Evolutionary conservation across 1,284 basidiomycete genomes (phyloP), one percentile per base, ranked within the genome.

Genomic region (Inonotus hispidus): DNA sequence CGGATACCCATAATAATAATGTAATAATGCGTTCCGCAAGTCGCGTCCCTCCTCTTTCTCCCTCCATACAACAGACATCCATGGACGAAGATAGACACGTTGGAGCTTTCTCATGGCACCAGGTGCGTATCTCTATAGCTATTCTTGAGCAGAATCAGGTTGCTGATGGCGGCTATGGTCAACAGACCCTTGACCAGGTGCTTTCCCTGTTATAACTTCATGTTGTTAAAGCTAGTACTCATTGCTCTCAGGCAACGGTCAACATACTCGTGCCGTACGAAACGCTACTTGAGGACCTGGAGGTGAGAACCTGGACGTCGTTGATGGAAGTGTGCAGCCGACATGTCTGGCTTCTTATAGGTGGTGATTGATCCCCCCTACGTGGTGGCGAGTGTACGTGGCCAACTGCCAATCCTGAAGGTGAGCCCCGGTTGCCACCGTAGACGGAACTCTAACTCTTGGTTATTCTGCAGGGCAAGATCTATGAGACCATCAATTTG

Each of bases 221-320:
- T 49, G 47, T 2, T 49, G 41, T 53, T 39, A 45, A 52, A 37
- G 27, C 29, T 35, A 47, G 35, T 59, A 46, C 60, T 66, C 41
- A 67, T 21, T 54, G 35, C 55, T 25, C 16, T 25, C 65, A 91
- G 89, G 89, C 88, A 35, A 91, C 89, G n/a, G 81, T 92, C 19
- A 74, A 92, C 29, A 75, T 91, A 41, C 78, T 87, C 66, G 82
- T 92, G 39, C 89, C 88, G 0, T 83, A 84, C 65, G 82, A 83
- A 62, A 84, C 85, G 1, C 76, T 81, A 55, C 84, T 86, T 63
- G 86, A 88, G 35, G 88, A 92, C 66, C 74, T 90, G 19, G 74
- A 79, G 62, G 89, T 90, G 68, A 70, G 84, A 76, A 52, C n/a
- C 43, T 16, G 21, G 37, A 37, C 14, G 21, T 11, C 41, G 53